Conservation (phyloP, 208 protist species). For the Trypanosoma caninum region DNA sequence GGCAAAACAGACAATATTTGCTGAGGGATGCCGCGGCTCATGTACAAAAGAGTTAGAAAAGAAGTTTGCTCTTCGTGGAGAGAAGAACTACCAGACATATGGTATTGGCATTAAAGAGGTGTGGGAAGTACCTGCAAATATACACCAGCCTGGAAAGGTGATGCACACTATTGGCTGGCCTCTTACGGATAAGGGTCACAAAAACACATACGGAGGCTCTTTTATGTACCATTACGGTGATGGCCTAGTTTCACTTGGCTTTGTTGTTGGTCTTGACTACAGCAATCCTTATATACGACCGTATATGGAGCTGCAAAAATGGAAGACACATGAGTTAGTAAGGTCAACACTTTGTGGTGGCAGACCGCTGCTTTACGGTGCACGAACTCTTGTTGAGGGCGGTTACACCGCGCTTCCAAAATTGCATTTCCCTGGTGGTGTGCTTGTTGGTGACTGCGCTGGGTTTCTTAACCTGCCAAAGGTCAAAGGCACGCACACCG, state of each 20-base stretch:
- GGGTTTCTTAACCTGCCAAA: conserved; percentile 98
- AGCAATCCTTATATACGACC: conserved; percentile 94
- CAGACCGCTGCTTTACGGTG: conserved; percentile 92
- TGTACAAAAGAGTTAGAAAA: conserved; percentile 93
- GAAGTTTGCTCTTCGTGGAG: conserved; percentile 82
- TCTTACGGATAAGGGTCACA: conserved; percentile 70
- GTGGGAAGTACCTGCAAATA: conserved; percentile 93
- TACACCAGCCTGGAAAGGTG: conserved; percentile 86
- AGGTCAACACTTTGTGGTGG: conserved; percentile 86
- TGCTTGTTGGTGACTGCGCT: conserved; percentile 95
- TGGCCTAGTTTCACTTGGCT: conserved; percentile 89
- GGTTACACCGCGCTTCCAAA: conserved; percentile 94
- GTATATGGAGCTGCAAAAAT: conserved; percentile 96
- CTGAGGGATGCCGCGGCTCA: conserved; percentile 96
- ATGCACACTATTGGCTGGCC: conserved; percentile 96
- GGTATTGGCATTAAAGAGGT: conserved; percentile 97
- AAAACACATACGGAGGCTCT: conserved; percentile 94
- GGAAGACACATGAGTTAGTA: conserved; percentile 92
- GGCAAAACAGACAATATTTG: conserved; percentile 95
- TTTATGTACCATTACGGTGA: conserved; percentile 97
- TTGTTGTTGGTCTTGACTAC: conserved; percentile 98
- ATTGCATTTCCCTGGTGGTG: conserved; percentile 93
- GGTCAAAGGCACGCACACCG: conserved; percentile 98
- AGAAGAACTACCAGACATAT: conserved; percentile 92
- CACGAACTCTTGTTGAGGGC: conserved; percentile 95